These are phyloP conservation scores for Claviceps pazoutovae DNA, from an alignment of 2,329 filamentous ascomycete genomes.

Conservation along the genomic window DNA sequence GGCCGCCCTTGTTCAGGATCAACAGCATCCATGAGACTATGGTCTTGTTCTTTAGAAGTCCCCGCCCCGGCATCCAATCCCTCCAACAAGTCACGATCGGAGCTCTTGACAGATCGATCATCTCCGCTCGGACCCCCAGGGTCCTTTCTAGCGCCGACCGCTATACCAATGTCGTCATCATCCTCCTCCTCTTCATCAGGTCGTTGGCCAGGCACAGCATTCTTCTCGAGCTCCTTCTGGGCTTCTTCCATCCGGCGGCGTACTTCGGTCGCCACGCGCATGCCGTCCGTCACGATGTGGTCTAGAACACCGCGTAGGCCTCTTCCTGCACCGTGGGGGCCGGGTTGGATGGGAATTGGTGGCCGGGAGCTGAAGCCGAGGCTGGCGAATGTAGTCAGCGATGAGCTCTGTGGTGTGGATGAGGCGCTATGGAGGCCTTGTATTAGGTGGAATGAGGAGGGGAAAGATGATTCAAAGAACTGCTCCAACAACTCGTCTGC, in stretches of 20 bases:
- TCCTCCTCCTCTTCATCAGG: conserved; percentile 62
- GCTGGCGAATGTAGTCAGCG: conserved; percentile 75
- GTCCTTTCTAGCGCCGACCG: conserved; percentile 26
- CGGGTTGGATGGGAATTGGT: conserved; percentile 23
- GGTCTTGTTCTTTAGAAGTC: conserved; percentile 22
- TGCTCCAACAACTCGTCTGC: conserved; percentile 91
- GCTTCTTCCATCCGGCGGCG: conserved; percentile 89
- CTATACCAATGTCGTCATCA: conserved; percentile 37
- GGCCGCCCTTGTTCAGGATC: conserved; percentile 14
- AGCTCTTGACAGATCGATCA: conserved; percentile 47
- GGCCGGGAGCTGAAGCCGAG: conserved; percentile 40
- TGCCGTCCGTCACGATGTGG: conserved; percentile 94
- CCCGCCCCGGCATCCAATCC: conserved; percentile 60
- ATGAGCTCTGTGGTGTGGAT: conserved; percentile 30
- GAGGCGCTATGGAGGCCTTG: conserved; percentile 36
- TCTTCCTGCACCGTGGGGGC: conserved; percentile 40
- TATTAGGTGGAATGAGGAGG: conserved; percentile 78
- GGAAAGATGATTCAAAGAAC: conserved; percentile 95
- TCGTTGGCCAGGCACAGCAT: conserved; percentile 48
- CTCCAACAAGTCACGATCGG: conserved; percentile 57
- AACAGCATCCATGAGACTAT: conserved; percentile 21
- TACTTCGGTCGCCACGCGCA: conserved; percentile 89
- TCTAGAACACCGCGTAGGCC: conserved; percentile 86
- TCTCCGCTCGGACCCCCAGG: conserved; percentile 31
- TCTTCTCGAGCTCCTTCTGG: conserved; percentile 78